phyloP scores from a whole-genome alignment of 495 filamentous ascomycete genomes.

The Penicillium crystallinum region DNA sequence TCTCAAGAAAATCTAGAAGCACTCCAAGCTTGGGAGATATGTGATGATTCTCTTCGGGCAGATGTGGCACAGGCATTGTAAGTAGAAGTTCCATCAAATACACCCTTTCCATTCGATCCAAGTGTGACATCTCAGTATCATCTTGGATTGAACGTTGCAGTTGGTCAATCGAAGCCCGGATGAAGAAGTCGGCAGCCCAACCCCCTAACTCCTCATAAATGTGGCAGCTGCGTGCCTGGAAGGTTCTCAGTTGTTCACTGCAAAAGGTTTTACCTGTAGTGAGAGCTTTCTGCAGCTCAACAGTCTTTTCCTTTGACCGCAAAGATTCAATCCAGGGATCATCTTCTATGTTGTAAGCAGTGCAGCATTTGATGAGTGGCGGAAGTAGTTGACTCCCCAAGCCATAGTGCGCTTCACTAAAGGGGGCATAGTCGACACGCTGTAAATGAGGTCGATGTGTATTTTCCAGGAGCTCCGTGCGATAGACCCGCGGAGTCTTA shows the following conservation, averaged over 20 bases:
- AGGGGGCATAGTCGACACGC: conserved; percentile 43
- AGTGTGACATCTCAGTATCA: conserved; percentile 30
- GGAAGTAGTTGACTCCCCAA: conserved; percentile 15
- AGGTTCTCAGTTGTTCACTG: conserved; percentile 54
- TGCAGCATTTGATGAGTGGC: conserved; percentile 19
- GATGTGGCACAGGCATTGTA: conserved; percentile 32
- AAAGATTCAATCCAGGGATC: conserved; percentile 69
- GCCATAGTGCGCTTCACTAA: neutral
- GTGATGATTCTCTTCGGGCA: conserved; percentile 15
- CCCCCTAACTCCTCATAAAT: conserved; percentile 64
- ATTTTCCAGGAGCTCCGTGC: conserved; percentile 61
- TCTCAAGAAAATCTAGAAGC: conserved; percentile 51
- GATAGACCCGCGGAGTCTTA: conserved; percentile 65
- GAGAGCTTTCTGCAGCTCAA: conserved; percentile 44
- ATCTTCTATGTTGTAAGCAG: conserved; percentile 43
- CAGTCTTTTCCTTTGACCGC: conserved; percentile 26
- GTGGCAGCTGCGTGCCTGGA: conserved; percentile 37
- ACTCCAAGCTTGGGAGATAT: conserved; percentile 49
- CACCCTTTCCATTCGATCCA: conserved; percentile 48
- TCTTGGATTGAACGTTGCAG: conserved; percentile 34
- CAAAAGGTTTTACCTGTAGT: conserved; percentile 55
- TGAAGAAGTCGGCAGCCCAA: conserved; percentile 70
- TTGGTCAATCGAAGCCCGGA: conserved; percentile 50
- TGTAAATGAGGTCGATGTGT: conserved; percentile 62
- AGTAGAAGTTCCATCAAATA: conserved; percentile 55